Evolutionary conservation across 2,329 filamentous ascomycete genomes (phyloP).

Genomic region (Truncatella angustata): DNA sequence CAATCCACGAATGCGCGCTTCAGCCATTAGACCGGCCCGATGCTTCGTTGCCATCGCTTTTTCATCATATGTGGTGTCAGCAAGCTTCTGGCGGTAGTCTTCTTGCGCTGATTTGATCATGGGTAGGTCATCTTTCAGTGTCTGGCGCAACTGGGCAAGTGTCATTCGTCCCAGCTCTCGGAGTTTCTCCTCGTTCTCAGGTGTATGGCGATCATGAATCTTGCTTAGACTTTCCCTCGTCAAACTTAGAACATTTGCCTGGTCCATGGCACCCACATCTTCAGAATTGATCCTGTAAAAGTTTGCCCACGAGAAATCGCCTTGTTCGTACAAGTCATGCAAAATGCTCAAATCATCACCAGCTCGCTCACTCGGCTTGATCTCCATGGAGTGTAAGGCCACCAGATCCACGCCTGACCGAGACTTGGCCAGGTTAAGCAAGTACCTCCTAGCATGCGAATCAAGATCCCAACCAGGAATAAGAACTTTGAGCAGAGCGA

Average conservation of each 20-base stretch:
- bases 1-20: constrained; percentile 1
- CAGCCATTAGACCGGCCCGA: neutral
- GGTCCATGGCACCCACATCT: neutral
- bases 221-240: neutral
- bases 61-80: neutral
- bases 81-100: neutral
- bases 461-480: neutral
- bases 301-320: neutral
- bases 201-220: no score
- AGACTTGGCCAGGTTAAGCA: neutral
- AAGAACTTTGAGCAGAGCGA: neutral
- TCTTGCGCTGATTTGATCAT: neutral
- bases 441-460: neutral
- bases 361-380: no score
- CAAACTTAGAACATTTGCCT: neutral
- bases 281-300: neutral
- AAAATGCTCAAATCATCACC: neutral
- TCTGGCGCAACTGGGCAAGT: neutral
- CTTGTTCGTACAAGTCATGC: neutral
- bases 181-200: no score
- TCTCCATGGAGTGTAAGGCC: no score
- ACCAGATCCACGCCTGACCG: neutral
- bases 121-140: neutral
- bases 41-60: neutral
- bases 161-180: neutral